phyloP scores from a whole-genome alignment of 164 flowering plant species.

The Nymphaea colorata region DNA sequence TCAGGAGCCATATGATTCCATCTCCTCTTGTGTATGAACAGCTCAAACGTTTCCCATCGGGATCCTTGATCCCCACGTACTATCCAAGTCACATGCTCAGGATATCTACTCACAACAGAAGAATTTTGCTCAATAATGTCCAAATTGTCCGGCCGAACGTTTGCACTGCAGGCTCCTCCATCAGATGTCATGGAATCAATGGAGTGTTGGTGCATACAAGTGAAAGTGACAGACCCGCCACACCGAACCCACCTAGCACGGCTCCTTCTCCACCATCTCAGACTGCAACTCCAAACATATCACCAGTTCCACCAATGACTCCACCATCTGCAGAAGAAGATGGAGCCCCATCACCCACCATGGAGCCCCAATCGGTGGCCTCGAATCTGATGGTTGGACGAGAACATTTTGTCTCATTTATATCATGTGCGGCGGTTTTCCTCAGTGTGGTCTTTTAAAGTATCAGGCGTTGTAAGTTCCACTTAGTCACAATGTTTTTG shows the following conservation, averaged over 20 bases:
- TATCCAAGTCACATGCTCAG: constrained; percentile 25
- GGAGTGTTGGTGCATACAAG: constrained; percentile 23
- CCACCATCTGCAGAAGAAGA: neutral
- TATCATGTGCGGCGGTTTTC: neutral
- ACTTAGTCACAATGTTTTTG: too few species aligned
- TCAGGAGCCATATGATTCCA: constrained; percentile 64
- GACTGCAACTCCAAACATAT: neutral
- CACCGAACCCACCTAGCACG: constrained; percentile 6
- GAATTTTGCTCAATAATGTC: constrained; percentile 43
- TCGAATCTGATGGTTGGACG: neutral
- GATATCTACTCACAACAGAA: constrained; percentile 41
- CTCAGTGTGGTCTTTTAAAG: too few species aligned
- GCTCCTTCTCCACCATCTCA: constrained; percentile 1
- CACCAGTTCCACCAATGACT: neutral
- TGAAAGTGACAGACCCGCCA: constrained; percentile 3
- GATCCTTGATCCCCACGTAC: constrained; percentile 48
- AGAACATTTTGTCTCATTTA: neutral
- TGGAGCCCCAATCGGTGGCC: neutral
- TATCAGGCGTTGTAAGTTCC: too few species aligned
- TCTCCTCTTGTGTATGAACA: constrained; percentile 50
- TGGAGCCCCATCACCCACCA: neutral
- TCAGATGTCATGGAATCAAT: constrained; percentile 80
- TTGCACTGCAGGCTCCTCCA: constrained; percentile 41
- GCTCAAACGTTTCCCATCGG: constrained; percentile 44
- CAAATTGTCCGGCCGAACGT: constrained; percentile 52